Evolutionary conservation across 148 eudicot genomes (phyloP), one percentile per base, ranked within the genome.

Genomic region (Heliosperma pusillum): DNA sequence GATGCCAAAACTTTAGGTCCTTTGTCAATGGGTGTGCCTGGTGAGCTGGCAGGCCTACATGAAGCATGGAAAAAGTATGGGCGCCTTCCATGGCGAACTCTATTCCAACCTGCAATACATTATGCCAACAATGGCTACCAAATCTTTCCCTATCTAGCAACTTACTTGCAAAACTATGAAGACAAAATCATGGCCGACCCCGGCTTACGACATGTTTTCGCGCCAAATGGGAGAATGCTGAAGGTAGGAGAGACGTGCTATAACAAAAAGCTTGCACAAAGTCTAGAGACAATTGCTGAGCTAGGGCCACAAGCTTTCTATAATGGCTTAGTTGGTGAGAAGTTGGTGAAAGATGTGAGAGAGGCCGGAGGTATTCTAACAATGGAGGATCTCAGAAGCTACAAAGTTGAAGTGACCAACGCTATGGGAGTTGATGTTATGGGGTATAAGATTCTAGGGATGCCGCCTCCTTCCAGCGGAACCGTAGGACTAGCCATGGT

Each of bases 401-500:
- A 95, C 72, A 71, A 72, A 77, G 97, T 92, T 42, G 82, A 73
- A 26, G 80, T 86, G 70, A 83, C 84, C 3, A 82, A 88, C 62
- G 91, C 95, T 17, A 44, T 92, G 66, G 64, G 80, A 47, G 88
- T 88, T 52, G 83, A 87, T 70, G 85, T 82, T 0, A 90, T 90
- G 92, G 97, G 97, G 44, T 92, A 84, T 56, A 87, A 83, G 36
- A 64, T 92, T 11, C 62, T 89, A 4, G 98, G 98, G 20, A 92
- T 92, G 98, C 98, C 98, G 0, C 88, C 98, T 78, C 98, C 97
- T 29, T 95, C 97, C 24, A 89, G 96, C 67, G 98, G 98, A 69
- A 92, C 92, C 2, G 81, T 92, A 12, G 98, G 97, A 60, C 78
- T 95, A 30, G 82, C 96, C 78, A 69, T 95, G 92, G 98, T 94